Evolutionary conservation across 768 basidiomycete genomes (phyloP).

Genomic region (Leccinum ochraceum): DNA sequence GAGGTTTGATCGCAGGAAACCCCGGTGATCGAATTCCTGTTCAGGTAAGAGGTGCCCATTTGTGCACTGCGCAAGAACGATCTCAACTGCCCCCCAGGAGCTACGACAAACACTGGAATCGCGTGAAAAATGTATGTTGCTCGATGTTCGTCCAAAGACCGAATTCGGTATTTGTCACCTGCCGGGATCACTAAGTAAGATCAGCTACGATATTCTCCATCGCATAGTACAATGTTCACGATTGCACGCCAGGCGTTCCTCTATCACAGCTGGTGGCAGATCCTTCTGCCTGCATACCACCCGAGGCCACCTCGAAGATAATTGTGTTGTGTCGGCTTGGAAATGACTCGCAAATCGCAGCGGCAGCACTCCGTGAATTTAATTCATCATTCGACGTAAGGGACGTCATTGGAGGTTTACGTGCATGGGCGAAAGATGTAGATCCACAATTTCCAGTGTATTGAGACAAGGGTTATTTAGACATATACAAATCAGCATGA

Average conservation of each 20-base stretch:
- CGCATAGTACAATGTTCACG: conserved; percentile 8
- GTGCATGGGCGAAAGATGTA: conserved; percentile 75
- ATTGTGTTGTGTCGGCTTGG: conserved; percentile 84
- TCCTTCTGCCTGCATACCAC: conserved; percentile 48
- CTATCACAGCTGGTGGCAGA: conserved; percentile 61
- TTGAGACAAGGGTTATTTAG: conserved; percentile 35
- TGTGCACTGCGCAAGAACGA: background rate
- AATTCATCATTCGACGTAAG: conserved; percentile 40
- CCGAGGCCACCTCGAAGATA: conserved; percentile 25
- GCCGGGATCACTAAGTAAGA: conserved; percentile 70
- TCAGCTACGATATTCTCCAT: background rate
- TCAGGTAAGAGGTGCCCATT: conserved; percentile 36
- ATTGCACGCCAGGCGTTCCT: conserved; percentile 65
- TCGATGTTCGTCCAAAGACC: conserved; percentile 78
- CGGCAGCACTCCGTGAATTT: conserved; percentile 40
- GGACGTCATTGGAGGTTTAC: conserved; percentile 81
- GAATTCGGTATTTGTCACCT: conserved; percentile 90
- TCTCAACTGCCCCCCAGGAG: conserved; percentile 41
- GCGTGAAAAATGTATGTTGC: conserved; percentile 38
- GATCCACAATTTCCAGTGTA: conserved; percentile 83
- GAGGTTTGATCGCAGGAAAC: conserved; percentile 48
- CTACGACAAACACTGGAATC: conserved; percentile 41
- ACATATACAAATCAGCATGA: conserved; percentile 7
- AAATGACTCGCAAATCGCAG: conserved; percentile 93
- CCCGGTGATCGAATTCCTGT: conserved; percentile 44